These are phyloP conservation scores for Jamesozyma rosinii DNA, from an alignment of 805 yeast species.

Conservation along the genomic window DNA sequence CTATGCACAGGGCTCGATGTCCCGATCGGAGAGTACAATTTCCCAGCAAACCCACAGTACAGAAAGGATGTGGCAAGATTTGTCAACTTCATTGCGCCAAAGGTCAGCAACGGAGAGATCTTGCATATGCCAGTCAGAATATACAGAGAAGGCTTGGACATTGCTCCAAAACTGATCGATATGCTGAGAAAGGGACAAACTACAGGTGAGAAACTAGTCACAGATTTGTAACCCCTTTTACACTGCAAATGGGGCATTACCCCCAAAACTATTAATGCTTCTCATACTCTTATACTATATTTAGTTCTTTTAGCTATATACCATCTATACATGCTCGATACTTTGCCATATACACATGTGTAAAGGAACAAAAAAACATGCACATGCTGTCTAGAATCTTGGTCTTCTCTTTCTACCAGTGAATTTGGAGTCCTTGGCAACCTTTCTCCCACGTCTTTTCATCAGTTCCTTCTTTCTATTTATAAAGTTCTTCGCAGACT, in stretches of 20 bases:
- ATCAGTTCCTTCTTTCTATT: conserved; percentile 85
- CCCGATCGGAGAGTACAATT: conserved; percentile 20
- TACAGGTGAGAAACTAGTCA: conserved; percentile 26
- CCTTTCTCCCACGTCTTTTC: conserved; percentile 83
- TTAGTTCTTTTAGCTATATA: too few species aligned
- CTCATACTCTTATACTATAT: too few species aligned
- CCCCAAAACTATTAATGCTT: too few species aligned
- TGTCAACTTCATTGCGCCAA: conserved; percentile 22
- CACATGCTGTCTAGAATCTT: conserved; percentile 37
- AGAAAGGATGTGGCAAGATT: conserved; percentile 21
- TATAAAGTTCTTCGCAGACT: conserved; percentile 72
- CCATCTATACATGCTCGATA: too few species aligned
- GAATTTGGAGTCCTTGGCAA: conserved; percentile 83
- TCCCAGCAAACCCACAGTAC: conserved; percentile 21
- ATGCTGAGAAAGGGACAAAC: conserved; percentile 21
- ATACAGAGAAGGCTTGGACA: conserved; percentile 25
- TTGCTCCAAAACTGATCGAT: conserved; percentile 19
- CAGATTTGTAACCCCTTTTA: conserved; percentile 5
- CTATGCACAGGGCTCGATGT: conserved; percentile 31
- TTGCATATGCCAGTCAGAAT: conserved; percentile 29
- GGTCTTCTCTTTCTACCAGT: conserved; percentile 79
- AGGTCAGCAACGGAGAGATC: conserved; percentile 19
- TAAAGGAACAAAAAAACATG: not conserved
- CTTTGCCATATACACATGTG: conserved; percentile 1
- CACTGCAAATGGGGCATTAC: too few species aligned